Base-by-base conservation (phyloP, 1,284 basidiomycete genomes). In the Apiotrichum gracile region DNA sequence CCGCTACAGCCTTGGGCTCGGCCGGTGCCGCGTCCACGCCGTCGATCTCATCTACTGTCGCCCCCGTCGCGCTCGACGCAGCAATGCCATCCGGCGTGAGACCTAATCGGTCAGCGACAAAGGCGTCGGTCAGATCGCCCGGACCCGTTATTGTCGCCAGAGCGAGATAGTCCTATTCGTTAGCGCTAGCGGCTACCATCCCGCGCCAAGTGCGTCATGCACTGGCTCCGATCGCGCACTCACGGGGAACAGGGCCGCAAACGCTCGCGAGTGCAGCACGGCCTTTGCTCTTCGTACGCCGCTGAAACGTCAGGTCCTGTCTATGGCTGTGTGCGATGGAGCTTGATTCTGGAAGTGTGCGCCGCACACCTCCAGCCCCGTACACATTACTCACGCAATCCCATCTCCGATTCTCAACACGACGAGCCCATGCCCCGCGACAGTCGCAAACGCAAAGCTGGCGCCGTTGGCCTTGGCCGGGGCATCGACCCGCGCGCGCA, bases 201-300 rank as follows among this genome's bases (percentile, higher is more conserved):
- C n/a, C n/a, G n/a, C n/a, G n/a, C n/a, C n/a, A n/a, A n/a, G n/a
- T n/a, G n/a, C n/a, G n/a, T n/a, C n/a, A n/a, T n/a, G n/a, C n/a
- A n/a, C n/a, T n/a, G n/a, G n/a, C n/a, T n/a, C n/a, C n/a, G 13
- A 16, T 24, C 16, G 26, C 16, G 26, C 8, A 31, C 66, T 54
- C 44, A 68, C 68, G 0, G 69, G 69, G 26, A 70, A 72, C 26
- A 69, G 53, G 12, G 56, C 57, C 8, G 68, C 68, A 14, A 72
- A 57, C 5, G 68, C 62, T 49, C 70, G 55, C 10, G 66, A 66
- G 49, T 72, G 70, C 2, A 72, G 67, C 35, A 72, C 63, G 2
- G 68, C 68, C 24, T 68, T 59, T 40, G 69, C 69, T 68, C 29
- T 26, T 22, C 45, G 33, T 26, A 35, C 42, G 17, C 53, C 49